Evolutionary conservation across 139 green algal genomes (phyloP), one percentile per base, ranked within the genome.

Genomic region (Ostreobium quekettii): DNA sequence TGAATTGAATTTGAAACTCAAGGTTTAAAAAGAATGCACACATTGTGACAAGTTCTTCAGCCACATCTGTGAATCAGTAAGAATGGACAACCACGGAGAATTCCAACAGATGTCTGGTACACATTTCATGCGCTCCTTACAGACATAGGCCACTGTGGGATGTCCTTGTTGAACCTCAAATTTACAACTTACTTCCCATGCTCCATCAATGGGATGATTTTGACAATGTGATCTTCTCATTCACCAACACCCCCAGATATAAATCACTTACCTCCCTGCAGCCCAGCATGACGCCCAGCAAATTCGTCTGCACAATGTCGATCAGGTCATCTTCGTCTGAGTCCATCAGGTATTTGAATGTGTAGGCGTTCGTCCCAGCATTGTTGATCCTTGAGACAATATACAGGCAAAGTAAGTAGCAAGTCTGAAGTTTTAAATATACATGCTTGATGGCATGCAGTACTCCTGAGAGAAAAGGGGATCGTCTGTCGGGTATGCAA

Each of bases 241-340:
- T 26, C 46, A 31, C 53, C 6, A 26, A 62, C 53, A 62, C 33
- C 53, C 6, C 15, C 19, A 39, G 8, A 42, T 31, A 6, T 5
- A 47, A 39, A 42, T 58, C n/a, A 0, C 48, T 22, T 46, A 91
- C 89, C 85, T 93, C 90, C 66, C 80, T 84, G 77, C 83, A 95
- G 70, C 85, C 86, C 26, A 96, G 82, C 87, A 97, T 91, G 22
- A 90, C 82, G 0, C 92, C 92, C 48, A 97, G 73, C 42, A 93
- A 73, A 73, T 98, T 98, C 19, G 92, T 98, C 49, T 84, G 64
- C 49, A 97, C 84, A 49, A 98, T 91, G 24, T 80, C 64, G 8
- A 75, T 48, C 36, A 97, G 78, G 60, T 92, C 83, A 3, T 86
- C 78, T 26, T 89, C 82, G 5, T 64, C 70, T 39, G 67, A 73